Evolutionary conservation across 805 yeast species (phyloP), one percentile per base, ranked within the genome.

Genomic region (Sungouiella blattae): DNA sequence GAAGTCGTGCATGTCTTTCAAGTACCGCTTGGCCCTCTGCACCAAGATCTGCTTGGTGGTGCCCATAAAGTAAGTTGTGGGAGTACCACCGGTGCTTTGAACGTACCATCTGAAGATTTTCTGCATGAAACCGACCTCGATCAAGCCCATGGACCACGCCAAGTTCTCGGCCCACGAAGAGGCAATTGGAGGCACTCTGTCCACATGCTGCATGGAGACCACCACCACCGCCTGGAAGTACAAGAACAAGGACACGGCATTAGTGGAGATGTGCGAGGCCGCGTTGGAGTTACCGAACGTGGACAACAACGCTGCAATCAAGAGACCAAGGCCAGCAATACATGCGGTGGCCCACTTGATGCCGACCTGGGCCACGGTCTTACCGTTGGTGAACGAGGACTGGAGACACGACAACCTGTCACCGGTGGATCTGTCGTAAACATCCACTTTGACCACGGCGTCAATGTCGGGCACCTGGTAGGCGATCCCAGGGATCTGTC

Each of bases 121-220:
- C 61, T 89, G 96, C 95, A 89, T 85, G 56, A 88, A 89, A 2
- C 54, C 51, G 26, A 84, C 75, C 55, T 82, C 69, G 48, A 89
- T 86, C 40, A 89, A 69, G 2, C 97, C 97, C 84, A 89, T 85
- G 1, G 96, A 86, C 97, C 97, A 89, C 18, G 87, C 88, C 52
- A 89, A 69, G 54, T 89, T 88, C 58, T 86, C 94, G 5, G 88
- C 69, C 97, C 97, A 89, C 7, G 95, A 80, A 9, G 84, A 73
- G 6, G 95, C 96, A 52, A 89, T 87, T 12, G 96, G 96, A 6
- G 97, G 97, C 4, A 86, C 81, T 39, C 83, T 69, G 51, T 82
- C 87, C 31, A 87, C 96, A 43, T 83, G 83, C 57, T 81, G 76
- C 96, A 89, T 86, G 18, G 83, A 70, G 28, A 88, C 79, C 33